Evolutionary conservation across 768 basidiomycete species (phyloP).

Genomic region (Lentinula lateritia): DNA sequence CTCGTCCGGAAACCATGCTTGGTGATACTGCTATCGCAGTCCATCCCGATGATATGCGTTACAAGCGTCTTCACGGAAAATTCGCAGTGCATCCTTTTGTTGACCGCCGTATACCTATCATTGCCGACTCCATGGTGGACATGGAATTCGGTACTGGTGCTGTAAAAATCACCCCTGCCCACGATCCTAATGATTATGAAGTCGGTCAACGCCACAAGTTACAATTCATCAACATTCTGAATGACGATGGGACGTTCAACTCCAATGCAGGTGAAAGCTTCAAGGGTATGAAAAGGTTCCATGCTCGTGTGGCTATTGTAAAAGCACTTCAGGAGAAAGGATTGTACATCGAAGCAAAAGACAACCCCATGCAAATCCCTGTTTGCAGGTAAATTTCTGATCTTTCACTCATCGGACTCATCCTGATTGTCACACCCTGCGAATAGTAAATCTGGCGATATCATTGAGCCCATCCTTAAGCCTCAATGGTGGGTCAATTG

Average conservation of each 20-base stretch:
- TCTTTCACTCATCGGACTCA: neutral
- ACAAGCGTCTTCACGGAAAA: constrained; percentile 95
- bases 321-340: constrained; percentile 80
- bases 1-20: constrained; percentile 97
- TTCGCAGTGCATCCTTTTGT: constrained; percentile 88
- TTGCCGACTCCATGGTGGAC: constrained; percentile 83
- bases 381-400: constrained; percentile 64
- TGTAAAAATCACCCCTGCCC: constrained; percentile 98
- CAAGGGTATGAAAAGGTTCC: constrained; percentile 98
- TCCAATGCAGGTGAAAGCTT: constrained; percentile 79
- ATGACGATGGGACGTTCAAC: constrained; percentile 96
- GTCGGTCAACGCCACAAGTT: constrained; percentile 85
- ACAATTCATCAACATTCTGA: constrained; percentile 90
- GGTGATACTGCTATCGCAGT: constrained; percentile 97
- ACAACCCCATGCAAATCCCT: constrained; percentile 97
- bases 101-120: constrained; percentile 78
- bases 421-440: constrained; percentile 4
- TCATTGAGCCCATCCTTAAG: constrained; percentile 92
- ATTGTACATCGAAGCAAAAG: constrained; percentile 84
- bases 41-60: constrained; percentile 88
- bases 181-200: constrained; percentile 96
- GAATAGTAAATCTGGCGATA: constrained; percentile 86
- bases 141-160: constrained; percentile 97
- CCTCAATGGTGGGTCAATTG: constrained; percentile 99
- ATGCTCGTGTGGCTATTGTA: constrained; percentile 79